Base-by-base conservation (phyloP, 768 basidiomycete genomes). In the Boletellus emodensis region DNA sequence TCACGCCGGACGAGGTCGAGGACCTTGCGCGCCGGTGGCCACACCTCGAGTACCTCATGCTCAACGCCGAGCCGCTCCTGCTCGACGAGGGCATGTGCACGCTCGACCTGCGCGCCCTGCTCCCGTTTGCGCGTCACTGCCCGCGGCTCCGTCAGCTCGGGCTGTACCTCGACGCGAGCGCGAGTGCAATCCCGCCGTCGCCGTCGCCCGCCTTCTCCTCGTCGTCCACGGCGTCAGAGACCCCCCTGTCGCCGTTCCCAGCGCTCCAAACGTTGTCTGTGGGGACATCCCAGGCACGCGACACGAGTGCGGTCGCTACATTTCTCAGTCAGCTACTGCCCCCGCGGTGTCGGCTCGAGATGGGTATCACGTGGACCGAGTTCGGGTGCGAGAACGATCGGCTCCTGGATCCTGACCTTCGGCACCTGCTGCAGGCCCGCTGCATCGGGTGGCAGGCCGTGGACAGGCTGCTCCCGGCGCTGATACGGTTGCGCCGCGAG, bases 301-400 rank as follows among this genome's bases (percentile, higher is more conserved):
- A 79, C 13, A 62, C 72, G 5, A 73, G 68, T 4, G 56, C 73
- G 0, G 74, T 78, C 28, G 74, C 82, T 15, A 69, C 79, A 11
- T 83, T 79, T 56, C 69, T 85, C 48, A 78, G 77, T 55, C 74
- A 73, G 17, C 56, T 85, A 4, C 74, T 76, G 34, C 79, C 81
- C 0, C 56, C 71, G 2, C 59, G 61, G 3, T 80, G 76, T 57
- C 43, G 33, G 8, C 44, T 83, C 9, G 72, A 74, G 34, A 66
- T 63, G 26, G 82, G 81, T 0, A 67, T 80, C 40, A 80, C 75
- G 10, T 83, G 81, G 82, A 55, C 51, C 15, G 57, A 62, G 44
- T 60, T 55, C 48, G 57, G 64, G 14, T 14, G 22, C 38, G 44
- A 39, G 22, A 48, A 51, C 6, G 17, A 56, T 28, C 62, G 53